Evolutionary conservation across 768 basidiomycete species (phyloP), one percentile per base, ranked within the genome.

Genomic region (Tricholoma saponaceum): DNA sequence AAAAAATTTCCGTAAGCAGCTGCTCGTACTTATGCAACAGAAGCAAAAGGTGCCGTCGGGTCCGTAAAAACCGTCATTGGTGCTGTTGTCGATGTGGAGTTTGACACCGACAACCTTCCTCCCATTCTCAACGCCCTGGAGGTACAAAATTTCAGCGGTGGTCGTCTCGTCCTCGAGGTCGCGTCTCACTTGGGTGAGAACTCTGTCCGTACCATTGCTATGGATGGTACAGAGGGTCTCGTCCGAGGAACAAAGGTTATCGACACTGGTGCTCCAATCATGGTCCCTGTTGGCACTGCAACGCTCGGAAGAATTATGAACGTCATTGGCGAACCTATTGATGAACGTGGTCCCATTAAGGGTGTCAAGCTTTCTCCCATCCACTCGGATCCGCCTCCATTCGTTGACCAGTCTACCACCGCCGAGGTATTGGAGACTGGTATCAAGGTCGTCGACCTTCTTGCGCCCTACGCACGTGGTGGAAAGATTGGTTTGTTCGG

Each of bases 401-500:
- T 98, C 81, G 92, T 98, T 62, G 96, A 98, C 67, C 97, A 99
- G 78, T 97, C 97, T 30, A 99, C 97, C 55, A 95, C 94, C 46
- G 95, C 97, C 62, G 97, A 99, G 74, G 93, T 99, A 56, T 83
- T 99, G 69, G 97, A 99, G 81, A 99, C 97, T 56, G 97, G 97
- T 80, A 99, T 99, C 84, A 99, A 99, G 83, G 97, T 99, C 71
- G 97, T 99, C 74, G 97, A 99, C 76, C 89, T 99, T 64, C 90
- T 99, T 66, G 97, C 97, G 55, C 97, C 97, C 58, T 99, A 99
- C 72, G 97, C 97, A 66, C 95, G 97, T 88, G 97, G 97, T 81
- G 97, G 97, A 78, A 99, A 99, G 80, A 98, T 99, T 75, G 97
- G 97, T 84, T 91, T 99, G 68, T 97, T 99, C 79, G 97, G 97